Evolutionary conservation across 2,329 filamentous ascomycete genomes (phyloP), one percentile per base, ranked within the genome.

Genomic region (Fonsecaea pugnacius): DNA sequence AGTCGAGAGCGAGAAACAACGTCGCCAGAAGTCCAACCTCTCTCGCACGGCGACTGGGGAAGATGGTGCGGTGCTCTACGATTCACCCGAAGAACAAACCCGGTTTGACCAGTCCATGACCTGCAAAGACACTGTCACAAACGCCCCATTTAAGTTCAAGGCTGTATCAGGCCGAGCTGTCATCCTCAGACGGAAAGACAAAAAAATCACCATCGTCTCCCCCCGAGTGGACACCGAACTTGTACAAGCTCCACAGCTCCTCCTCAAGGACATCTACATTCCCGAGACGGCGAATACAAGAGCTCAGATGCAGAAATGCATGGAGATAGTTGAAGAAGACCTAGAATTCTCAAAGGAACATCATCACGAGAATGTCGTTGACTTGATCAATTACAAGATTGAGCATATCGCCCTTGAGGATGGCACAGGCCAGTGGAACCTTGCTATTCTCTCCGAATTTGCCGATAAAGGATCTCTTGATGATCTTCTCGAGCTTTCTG

Each of bases 321-420:
- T 97, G 58, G 89, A 92, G 72, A 83, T 84, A 7, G 84, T 96
- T 27, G 93, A 97, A 75, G 85, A 85, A 46, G 85, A 90, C 64
- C 82, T 99, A 38, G 90, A 94, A 69, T 82, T 85, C 9, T 79
- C 96, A 58, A 95, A 91, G 75, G 86, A 85, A 69, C 79, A 95
- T 43, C 85, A 86, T 3, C 92, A 97, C 74, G 84, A 86, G 27
- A 91, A 92, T 72, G 79, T 98, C 12, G 84, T 95, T 50, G 87
- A 90, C 56, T 82, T 98, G 40, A 82, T 96, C 63, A 92, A 93
- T 66, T 96, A 92, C 78, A 92, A 91, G 70, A 90, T 97, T 66
- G 83, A 89, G 72, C 80, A 84, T 40, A 24, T 69, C 62, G 68
- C 78, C 72, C 55, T 76, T 43, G 78, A 83, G 54, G 72, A 74